phyloP scores from a whole-genome alignment of 257 asterid genomes.

The Craterostigma plantagineum region DNA sequence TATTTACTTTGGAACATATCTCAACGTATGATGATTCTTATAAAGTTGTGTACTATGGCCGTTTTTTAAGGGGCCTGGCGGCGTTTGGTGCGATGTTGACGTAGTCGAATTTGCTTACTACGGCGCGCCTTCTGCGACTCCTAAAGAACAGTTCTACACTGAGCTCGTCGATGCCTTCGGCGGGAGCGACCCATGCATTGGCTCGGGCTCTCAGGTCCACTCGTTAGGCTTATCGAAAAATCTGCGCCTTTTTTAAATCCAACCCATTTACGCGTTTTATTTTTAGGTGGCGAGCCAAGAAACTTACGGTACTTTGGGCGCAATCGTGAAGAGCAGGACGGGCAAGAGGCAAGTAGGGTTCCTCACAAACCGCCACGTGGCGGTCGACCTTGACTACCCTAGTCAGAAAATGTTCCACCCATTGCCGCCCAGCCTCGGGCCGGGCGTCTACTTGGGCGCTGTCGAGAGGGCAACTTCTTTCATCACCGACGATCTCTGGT shows the following conservation, averaged over 20 bases:
- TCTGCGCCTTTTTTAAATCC: background rate
- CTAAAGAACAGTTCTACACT: conserved; percentile 58
- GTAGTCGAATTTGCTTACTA: conserved; percentile 88
- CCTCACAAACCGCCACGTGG: conserved; percentile 93
- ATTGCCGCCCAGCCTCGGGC: conserved; percentile 93
- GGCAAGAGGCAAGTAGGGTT: conserved; percentile 83
- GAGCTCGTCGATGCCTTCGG: conserved; percentile 88
- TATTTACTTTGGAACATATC: no score
- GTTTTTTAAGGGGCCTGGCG: conserved; percentile 93
- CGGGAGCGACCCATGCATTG: conserved; percentile 79
- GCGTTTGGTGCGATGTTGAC: conserved; percentile 97
- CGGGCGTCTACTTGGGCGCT: conserved; percentile 95
- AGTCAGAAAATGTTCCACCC: conserved; percentile 99
- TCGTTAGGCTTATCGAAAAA: no score
- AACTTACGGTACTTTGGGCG: conserved; percentile 94
- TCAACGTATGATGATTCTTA: no score
- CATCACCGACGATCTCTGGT: conserved; percentile 81
- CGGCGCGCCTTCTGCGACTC: conserved; percentile 88
- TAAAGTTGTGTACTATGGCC: no score
- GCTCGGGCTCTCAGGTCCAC: conserved; percentile 99
- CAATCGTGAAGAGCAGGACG: conserved; percentile 83
- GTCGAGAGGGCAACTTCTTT: conserved; percentile 98
- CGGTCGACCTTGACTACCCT: conserved; percentile 90
- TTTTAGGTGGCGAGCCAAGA: conserved; percentile 94
- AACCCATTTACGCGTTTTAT: background rate